Evolutionary conservation across 2,329 filamentous ascomycete genomes (phyloP).

Genomic region (Penicillium decumbens): DNA sequence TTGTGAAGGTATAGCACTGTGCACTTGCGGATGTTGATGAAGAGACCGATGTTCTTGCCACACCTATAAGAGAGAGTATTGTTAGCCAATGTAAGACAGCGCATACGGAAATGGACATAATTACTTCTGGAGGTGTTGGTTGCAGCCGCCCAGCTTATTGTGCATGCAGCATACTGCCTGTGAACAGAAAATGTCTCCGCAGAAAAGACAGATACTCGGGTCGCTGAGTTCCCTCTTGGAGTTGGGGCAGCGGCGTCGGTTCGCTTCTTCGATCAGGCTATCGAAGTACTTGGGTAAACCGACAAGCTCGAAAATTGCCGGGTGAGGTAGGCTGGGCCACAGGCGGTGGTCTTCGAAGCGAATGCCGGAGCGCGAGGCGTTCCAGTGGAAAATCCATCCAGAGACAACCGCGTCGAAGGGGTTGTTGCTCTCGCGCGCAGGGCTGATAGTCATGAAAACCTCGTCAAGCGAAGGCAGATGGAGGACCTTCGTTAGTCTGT

Average conservation of each 20-base stretch:
- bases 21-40: constrained; percentile 96
- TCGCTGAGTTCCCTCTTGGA: constrained; percentile 89
- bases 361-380: constrained; percentile 30
- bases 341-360: constrained; percentile 32
- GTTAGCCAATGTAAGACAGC: constrained; percentile 8
- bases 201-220: constrained; percentile 87
- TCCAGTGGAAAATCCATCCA: constrained; percentile 65
- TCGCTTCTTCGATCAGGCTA: constrained; percentile 84
- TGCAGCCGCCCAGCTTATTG: constrained; percentile 73
- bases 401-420: constrained; percentile 50
- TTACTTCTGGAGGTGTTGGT: constrained; percentile 83
- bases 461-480: constrained; percentile 73
- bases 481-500: constrained; percentile 71
- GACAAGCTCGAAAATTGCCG: constrained; percentile 88
- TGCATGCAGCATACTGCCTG: constrained; percentile 84
- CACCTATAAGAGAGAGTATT: constrained; percentile 55
- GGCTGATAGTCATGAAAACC: constrained; percentile 60
- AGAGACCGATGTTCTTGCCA: constrained; percentile 83
- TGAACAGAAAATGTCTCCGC: constrained; percentile 92
- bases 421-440: constrained; percentile 36
- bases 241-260: constrained; percentile 74
- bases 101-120: constrained; percentile 26
- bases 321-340: constrained; percentile 63
- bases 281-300: constrained; percentile 91
- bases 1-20: constrained; percentile 82